Percentiles rank a stretch among this genome's conserved stretches.
Evolutionary conservation across 179 eudicot species (phyloP).

Genomic region (Beta lomatogona): DNA sequence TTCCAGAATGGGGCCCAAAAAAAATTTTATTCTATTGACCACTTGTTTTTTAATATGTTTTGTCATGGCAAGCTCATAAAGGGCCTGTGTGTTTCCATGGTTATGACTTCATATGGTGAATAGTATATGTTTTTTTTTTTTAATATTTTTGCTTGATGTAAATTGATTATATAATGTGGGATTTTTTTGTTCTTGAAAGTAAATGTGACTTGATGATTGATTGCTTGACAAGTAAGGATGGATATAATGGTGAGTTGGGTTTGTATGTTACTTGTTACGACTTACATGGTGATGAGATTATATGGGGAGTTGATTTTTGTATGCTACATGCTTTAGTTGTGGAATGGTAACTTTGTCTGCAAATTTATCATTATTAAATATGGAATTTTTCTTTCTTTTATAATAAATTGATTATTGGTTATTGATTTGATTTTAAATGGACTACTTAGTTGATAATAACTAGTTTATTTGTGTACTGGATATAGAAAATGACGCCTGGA

Average conservation of each 20-base stretch:
- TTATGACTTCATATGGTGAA: constrained; percentile 70
- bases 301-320: too few relatives aligned
- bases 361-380: not conserved
- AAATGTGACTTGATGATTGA: not conserved
- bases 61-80: constrained; percentile 83
- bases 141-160: too few relatives aligned
- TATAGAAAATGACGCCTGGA: too few relatives aligned
- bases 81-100: constrained; percentile 71
- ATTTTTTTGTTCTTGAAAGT: not conserved
- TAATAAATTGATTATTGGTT: too few relatives aligned
- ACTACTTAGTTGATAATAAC: too few relatives aligned
- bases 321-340: too few relatives aligned
- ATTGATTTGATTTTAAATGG: too few relatives aligned
- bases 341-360: not conserved
- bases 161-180: not conserved
- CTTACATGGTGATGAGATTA: not conserved
- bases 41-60: constrained; percentile 24
- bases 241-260: not conserved
- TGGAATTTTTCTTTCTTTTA: not conserved
- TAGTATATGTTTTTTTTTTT: not conserved
- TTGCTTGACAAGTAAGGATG: not conserved
- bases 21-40: too few relatives aligned
- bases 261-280: not conserved
- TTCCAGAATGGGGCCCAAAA: too few relatives aligned
- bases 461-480: too few relatives aligned